A percentile compares a stretch with the other conserved stretches of the same genome.
phyloP scores from a whole-genome alignment of 805 yeast species.

The Barnettozyma botsteinii region DNA sequence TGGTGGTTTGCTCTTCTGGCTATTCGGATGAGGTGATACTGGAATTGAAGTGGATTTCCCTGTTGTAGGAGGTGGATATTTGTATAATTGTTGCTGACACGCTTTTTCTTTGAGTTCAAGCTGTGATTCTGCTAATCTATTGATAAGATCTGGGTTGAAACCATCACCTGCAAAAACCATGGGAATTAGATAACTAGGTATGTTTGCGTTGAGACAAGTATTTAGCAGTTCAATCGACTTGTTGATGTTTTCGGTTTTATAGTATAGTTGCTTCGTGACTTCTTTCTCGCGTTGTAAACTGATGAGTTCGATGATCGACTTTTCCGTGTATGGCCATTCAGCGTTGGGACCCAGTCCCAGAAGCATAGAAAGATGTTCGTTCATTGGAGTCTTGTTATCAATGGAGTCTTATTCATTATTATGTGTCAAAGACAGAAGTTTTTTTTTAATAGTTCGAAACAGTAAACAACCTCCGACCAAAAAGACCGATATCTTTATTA shows the following conservation, averaged over 20 bases:
- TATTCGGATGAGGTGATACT: not conserved
- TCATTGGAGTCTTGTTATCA: no score
- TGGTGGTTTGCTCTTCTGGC: slow-evolving; percentile 7
- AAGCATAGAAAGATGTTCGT: slow-evolving; percentile 17
- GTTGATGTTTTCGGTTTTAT: slow-evolving; percentile 56
- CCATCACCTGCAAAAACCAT: slow-evolving; percentile 42
- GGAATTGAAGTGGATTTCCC: not conserved
- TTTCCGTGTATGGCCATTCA: slow-evolving; percentile 24
- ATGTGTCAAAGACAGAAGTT: no score
- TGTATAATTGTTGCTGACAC: slow-evolving; percentile 1
- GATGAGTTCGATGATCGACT: slow-evolving; percentile 20
- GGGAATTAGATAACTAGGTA: slow-evolving; percentile 64
- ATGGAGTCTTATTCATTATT: no score
- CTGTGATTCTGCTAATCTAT: slow-evolving; percentile 10
- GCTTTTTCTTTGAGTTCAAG: slow-evolving; percentile 6
- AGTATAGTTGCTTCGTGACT: slow-evolving; percentile 73
- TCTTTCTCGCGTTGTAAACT: slow-evolving; percentile 54
- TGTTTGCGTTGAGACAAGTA: slow-evolving; percentile 50
- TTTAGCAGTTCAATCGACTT: slow-evolving; percentile 58
- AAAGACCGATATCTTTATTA: no score
- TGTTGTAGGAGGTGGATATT: not conserved
- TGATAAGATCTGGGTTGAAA: slow-evolving; percentile 15
- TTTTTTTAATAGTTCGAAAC: no score
- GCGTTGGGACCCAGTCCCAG: slow-evolving; percentile 22
- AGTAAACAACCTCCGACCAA: no score